A percentile compares a stretch with the other conserved stretches of the same genome.
phyloP scores from a whole-genome alignment of 1,139 yeast genomes.

The Saccharomyces hybrid region DNA sequence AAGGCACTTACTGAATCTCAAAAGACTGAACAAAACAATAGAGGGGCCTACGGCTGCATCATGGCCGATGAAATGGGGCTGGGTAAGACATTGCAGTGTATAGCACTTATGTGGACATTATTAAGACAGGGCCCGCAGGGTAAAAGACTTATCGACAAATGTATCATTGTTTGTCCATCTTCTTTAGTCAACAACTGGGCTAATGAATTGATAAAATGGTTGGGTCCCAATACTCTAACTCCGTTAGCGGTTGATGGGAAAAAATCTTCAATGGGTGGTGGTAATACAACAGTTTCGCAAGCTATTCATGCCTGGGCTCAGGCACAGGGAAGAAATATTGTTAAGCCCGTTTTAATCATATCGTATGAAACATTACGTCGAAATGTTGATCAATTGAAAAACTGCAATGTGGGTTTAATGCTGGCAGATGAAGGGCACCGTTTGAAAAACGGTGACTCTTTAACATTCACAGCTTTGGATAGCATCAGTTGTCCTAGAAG shows the following conservation, averaged over 20 bases:
- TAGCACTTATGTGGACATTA: conserved; percentile 89
- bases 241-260: conserved; percentile 94
- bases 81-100: conserved; percentile 92
- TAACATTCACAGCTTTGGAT: conserved; percentile 83
- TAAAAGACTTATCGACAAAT: conserved; percentile 73
- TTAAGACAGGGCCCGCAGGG: conserved; percentile 89
- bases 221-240: conserved; percentile 82
- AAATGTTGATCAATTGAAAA: conserved; percentile 68
- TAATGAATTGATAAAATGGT: conserved; percentile 90
- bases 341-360: conserved; percentile 89
- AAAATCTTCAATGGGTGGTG: conserved; percentile 28
- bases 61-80: conserved; percentile 99
- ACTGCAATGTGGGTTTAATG: conserved; percentile 79
- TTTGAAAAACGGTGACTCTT: conserved; percentile 87
- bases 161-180: conserved; percentile 93
- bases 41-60: conserved; percentile 88
- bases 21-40: conserved; percentile 37
- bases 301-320: conserved; percentile 81
- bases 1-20: background rate
- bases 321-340: conserved; percentile 82
- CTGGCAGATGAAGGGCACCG: conserved; percentile 97
- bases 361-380: conserved; percentile 91
- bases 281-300: conserved; percentile 49
- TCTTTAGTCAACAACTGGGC: conserved; percentile 97
- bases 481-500: conserved; percentile 78